These are phyloP conservation scores for Tricholoma hemisulphureum DNA, from an alignment of 768 basidiomycete genomes.

Conservation along the genomic window DNA sequence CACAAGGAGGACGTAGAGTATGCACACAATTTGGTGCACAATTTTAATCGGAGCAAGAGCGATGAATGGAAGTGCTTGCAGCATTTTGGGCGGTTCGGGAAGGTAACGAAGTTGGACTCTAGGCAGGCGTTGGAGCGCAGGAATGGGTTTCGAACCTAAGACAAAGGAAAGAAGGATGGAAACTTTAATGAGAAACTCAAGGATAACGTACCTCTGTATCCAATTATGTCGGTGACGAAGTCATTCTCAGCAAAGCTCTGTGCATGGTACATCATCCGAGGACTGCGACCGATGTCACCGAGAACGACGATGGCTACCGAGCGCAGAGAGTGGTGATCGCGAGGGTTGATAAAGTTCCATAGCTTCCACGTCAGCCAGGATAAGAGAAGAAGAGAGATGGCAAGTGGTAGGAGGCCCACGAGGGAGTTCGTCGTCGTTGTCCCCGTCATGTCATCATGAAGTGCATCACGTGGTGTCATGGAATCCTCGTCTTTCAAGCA, in stretches of 20 bases:
- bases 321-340: conserved; percentile 45
- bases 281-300: conserved; percentile 94
- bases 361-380: conserved; percentile 31
- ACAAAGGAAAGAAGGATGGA: conserved; percentile 6
- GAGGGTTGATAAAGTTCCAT: conserved; percentile 35
- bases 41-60: conserved; percentile 83
- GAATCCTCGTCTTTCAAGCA: neutral
- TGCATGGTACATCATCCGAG: conserved; percentile 98
- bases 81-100: conserved; percentile 53
- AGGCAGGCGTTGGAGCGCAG: conserved; percentile 66
- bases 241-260: conserved; percentile 82
- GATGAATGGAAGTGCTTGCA: conserved; percentile 60
- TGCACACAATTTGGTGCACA: conserved; percentile 58
- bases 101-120: conserved; percentile 68
- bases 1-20: conserved; percentile 62
- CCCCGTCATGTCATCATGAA: conserved; percentile 8
- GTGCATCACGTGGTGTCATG: conserved; percentile 21
- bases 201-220: conserved; percentile 70
- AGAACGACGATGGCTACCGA: conserved; percentile 89
- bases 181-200: neutral
- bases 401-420: conserved; percentile 7
- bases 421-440: conserved; percentile 6
- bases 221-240: conserved; percentile 79
- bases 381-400: conserved; percentile 11
- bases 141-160: conserved; percentile 74